Evolutionary conservation across 192 early-diverging fungal species (phyloP), one percentile per base, ranked within the genome.

Genomic region (Bifiguratus adelaidae): DNA sequence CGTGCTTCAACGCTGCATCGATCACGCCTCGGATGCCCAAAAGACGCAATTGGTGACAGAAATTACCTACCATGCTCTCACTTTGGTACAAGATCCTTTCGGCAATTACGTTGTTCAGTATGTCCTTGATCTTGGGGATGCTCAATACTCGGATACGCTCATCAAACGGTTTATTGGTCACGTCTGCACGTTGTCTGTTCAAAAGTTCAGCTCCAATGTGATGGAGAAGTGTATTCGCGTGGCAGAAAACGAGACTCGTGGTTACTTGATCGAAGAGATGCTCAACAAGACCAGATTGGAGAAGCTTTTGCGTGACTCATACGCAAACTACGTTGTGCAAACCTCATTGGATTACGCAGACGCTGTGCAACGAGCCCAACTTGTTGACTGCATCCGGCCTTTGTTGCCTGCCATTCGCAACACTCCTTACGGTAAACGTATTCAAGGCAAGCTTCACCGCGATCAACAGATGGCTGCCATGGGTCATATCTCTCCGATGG

Each of bases 41-140:
- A 82, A 83, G 56, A 53, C 53, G 9, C 86, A 87, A 70, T 58
- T 92, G 27, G 88, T 89, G 4, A 63, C 65, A 2, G 88, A 83
- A 34, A 78, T 92, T 25, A 86, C 85, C 18, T 67, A 63, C 22
- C 50, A 88, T 57, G 85, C 81, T 0, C 56, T 90, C 27, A 61
- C 74, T 1, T 70, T 92, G 38, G 90, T 92, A 0, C 80, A 92
- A 61, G 90, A 92, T 53, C 85, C 85, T 21, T 92, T 85, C 65
- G 90, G 88, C 13, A 92, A 92, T 73, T 92, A 92, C 48, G 90
- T 92, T 9, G 86, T 92, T 32, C 90, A 92, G 66, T 92, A 92
- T 36, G 83, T 92, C 23, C 67, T 92, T 33, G 90, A 92, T 43
- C 64, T 92, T 26, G 71, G 70, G 3, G 74, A 88, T 28, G 51